Evolutionary conservation across 306 rosid species (phyloP), one percentile per base, ranked within the genome.

Genomic region (Prinsepia uniflora): DNA sequence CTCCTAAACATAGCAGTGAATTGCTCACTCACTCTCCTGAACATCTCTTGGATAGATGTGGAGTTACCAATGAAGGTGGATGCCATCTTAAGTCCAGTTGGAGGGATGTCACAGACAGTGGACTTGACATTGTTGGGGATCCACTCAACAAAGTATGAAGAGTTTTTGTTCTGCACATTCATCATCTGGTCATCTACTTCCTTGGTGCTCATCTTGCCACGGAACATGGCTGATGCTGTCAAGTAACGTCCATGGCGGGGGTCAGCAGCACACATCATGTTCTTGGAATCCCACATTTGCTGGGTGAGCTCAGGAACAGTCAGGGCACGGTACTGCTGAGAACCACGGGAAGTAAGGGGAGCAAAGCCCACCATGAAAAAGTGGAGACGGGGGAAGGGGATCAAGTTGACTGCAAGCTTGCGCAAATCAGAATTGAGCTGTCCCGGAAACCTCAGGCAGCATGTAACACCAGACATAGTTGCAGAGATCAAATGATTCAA

Each of bases 111-210:
- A 15, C 82, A 81, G 5, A 81, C 85, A 7, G 85, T 81, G 12
- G 85, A 81, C 75, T 81, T 81, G 20, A 77, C 82, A 13, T 81
- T 77, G 82, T 81, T 69, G n/a, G 84, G 84, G 58, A 81, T 81
- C 84, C 84, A 81, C 81, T 81, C 84, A 19, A 81, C 82, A 15
- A 81, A 81, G 82, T 80, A 75, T 7, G 84, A 81, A 2, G 81
- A 81, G 79, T 81, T 81, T 74, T 81, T 81, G 85, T 81, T 81
- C 79, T 81, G 85, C 67, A 81, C 85, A 50, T 77, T 81, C 74
- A 77, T 48, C 85, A 81, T 81, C 71, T 81, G 85, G 48, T 81
- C 85, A 70, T 81, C 82, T 0, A 78, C 85, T 66, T 77, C 81
- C 76, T 80, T 80, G 61, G 83, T 80, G 80, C 83, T 81, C 82